phyloP scores from a whole-genome alignment of 169 alveolate genomes.

The Ichthyophthirius multifiliis region DNA sequence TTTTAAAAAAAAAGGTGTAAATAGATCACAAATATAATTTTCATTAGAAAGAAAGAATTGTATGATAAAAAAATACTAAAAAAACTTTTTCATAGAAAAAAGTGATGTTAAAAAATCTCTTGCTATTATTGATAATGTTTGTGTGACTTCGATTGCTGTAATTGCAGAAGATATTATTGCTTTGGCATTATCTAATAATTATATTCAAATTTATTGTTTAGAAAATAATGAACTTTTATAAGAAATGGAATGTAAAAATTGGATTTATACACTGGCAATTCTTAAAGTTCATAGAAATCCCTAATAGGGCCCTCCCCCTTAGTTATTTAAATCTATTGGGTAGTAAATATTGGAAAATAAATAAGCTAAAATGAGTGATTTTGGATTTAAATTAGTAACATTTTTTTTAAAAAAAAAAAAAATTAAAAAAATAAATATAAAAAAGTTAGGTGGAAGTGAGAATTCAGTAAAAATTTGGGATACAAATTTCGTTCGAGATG shows the following conservation, averaged over 20 bases:
- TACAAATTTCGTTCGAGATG: neutral
- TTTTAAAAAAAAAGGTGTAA: neutral
- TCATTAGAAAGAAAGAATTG: neutral
- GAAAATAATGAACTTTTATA: neutral
- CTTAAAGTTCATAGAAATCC: neutral
- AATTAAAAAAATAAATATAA: neutral
- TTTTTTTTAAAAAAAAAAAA: neutral
- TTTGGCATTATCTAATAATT: neutral
- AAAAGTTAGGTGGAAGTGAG: neutral
- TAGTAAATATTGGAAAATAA: neutral
- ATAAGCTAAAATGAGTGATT: neutral
- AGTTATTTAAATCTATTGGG: neutral
- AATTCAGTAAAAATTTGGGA: conserved; percentile 11
- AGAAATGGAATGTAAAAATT: conserved; percentile 4
- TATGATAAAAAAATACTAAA: neutral
- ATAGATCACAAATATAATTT: neutral
- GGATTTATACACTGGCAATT: neutral
- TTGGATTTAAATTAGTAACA: neutral
- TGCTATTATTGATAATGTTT: neutral
- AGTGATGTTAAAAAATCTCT: neutral
- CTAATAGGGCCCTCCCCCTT: too few species aligned
- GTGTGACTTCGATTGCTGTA: conserved; percentile 1
- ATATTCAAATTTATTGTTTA: neutral
- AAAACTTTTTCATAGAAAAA: neutral
- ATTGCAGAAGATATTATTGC: neutral